Evolutionary conservation across 768 basidiomycete species (phyloP).

Genomic region (Tylopilus intermedius): DNA sequence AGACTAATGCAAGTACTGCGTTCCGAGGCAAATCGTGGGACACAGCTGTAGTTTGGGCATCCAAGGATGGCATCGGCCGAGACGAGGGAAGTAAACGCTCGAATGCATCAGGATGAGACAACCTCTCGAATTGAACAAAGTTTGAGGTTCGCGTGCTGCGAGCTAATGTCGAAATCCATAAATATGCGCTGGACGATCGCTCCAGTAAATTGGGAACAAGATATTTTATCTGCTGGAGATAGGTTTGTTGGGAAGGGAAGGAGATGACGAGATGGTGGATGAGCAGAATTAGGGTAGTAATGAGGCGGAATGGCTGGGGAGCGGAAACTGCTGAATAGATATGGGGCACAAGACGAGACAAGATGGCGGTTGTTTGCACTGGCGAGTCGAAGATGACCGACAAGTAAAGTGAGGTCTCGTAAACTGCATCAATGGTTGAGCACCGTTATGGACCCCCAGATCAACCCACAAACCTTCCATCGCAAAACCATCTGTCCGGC

Average conservation of each 20-base stretch:
- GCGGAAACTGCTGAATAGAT: slow-evolving; percentile 33
- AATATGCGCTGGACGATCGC: slow-evolving; percentile 29
- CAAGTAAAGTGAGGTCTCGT: slow-evolving; percentile 68
- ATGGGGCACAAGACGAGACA: slow-evolving; percentile 53
- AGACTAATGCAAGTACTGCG: slow-evolving; percentile 43
- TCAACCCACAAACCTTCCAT: slow-evolving; percentile 51
- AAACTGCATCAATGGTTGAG: slow-evolving; percentile 39
- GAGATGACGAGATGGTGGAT: slow-evolving; percentile 52
- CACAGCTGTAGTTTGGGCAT: background rate
- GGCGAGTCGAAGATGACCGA: slow-evolving; percentile 58
- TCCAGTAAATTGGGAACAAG: slow-evolving; percentile 35
- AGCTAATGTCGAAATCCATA: slow-evolving; percentile 54
- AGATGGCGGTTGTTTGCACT: slow-evolving; percentile 56
- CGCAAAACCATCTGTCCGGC: slow-evolving; percentile 56
- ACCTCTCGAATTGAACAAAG: slow-evolving; percentile 46
- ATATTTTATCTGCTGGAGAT: slow-evolving; percentile 25
- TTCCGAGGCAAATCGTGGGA: slow-evolving; percentile 29
- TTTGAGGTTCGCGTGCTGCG: slow-evolving; percentile 49
- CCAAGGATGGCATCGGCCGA: slow-evolving; percentile 1
- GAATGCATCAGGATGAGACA: slow-evolving; percentile 35
- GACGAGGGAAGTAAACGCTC: slow-evolving; percentile 17
- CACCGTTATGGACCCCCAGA: background rate
- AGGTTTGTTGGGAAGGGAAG: slow-evolving; percentile 65
- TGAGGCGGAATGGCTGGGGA: slow-evolving; percentile 21
- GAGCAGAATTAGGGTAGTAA: slow-evolving; percentile 45